phyloP scores from a whole-genome alignment of 2,329 filamentous ascomycete genomes.

The Akanthomyces muscarius region DNA sequence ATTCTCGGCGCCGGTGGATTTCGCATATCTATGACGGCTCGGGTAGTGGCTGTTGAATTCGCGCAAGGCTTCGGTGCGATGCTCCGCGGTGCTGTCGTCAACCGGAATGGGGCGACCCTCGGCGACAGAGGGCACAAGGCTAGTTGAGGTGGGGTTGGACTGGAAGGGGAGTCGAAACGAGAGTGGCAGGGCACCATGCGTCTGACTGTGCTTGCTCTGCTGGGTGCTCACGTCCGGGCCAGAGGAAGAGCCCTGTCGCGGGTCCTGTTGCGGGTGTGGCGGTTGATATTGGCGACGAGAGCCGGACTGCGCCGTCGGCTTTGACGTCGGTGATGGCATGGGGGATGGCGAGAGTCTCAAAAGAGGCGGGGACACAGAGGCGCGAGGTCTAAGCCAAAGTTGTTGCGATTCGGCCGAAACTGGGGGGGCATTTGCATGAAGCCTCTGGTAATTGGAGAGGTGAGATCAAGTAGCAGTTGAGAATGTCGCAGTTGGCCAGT shows the following conservation, averaged over 20 bases:
- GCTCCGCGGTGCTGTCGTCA: slow-evolving; percentile 51
- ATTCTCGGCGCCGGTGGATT: slow-evolving; percentile 52
- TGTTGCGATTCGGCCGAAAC: not conserved
- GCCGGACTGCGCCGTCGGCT: not conserved
- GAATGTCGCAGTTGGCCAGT: not conserved
- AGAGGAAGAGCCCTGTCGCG: not conserved
- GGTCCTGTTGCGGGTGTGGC: not conserved
- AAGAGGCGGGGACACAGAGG: not conserved
- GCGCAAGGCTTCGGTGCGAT: slow-evolving; percentile 57
- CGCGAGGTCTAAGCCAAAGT: not conserved
- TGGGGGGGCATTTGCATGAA: not conserved
- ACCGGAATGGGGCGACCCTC: slow-evolving; percentile 53
- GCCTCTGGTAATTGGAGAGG: not conserved
- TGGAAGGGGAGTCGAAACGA: slow-evolving; percentile 47
- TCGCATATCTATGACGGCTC: slow-evolving; percentile 53
- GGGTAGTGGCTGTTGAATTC: slow-evolving; percentile 57
- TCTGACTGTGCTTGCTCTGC: not conserved
- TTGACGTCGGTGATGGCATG: slow-evolving; percentile 7
- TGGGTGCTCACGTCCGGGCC: not conserved
- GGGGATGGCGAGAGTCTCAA: not conserved
- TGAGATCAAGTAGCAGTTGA: not conserved
- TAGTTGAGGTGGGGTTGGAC: slow-evolving; percentile 49
- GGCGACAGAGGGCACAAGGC: slow-evolving; percentile 51
- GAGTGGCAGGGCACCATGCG: slow-evolving; percentile 38
- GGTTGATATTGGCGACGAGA: slow-evolving; percentile 6